Evolutionary conservation across 371 early-diverging fungal genomes (phyloP).

Genomic region (Syncephalastrum racemosum): DNA sequence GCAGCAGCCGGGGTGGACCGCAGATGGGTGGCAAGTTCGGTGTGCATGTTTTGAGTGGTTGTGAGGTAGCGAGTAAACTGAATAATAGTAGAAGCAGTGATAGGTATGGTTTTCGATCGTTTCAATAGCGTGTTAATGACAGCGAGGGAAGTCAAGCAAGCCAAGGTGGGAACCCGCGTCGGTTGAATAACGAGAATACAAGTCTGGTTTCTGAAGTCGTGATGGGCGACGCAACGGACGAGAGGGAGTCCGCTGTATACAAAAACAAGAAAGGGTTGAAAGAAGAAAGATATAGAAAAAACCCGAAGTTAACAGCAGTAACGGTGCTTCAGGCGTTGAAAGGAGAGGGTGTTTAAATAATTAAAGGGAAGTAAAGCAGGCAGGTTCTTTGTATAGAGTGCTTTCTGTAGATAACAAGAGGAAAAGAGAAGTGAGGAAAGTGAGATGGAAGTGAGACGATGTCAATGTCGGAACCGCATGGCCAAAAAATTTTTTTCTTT

Average conservation of each 20-base stretch:
- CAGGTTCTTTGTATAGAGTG: neutral
- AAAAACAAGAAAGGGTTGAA: slow-evolving; percentile 9
- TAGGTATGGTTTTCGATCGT: neutral
- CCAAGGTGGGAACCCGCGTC: slow-evolving; percentile 70
- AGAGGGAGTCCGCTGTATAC: slow-evolving; percentile 52
- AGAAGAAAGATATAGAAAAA: slow-evolving; percentile 4
- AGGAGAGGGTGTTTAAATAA: slow-evolving; percentile 2
- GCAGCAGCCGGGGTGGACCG: slow-evolving; percentile 5
- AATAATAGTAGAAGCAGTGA: neutral
- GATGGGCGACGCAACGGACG: slow-evolving; percentile 62
- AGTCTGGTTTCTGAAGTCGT: slow-evolving; percentile 70
- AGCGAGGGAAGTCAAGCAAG: slow-evolving; percentile 36
- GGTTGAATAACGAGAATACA: slow-evolving; percentile 60
- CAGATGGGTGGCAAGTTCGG: slow-evolving; percentile 24
- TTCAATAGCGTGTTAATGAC: slow-evolving; percentile 11
- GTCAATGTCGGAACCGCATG: neutral
- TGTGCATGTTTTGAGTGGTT: slow-evolving; percentile 25
- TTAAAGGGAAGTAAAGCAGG: neutral
- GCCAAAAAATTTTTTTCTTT: neutral
- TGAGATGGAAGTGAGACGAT: slow-evolving; percentile 1
- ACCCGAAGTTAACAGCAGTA: slow-evolving; percentile 8
- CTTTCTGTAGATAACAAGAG: slow-evolving; percentile 1
- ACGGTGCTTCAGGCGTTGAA: slow-evolving; percentile 11
- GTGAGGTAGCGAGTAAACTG: slow-evolving; percentile 7
- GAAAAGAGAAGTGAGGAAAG: slow-evolving; percentile 2